phyloP scores from a whole-genome alignment of 2,329 filamentous ascomycete genomes.

The Fusarium brevicatenulatum region DNA sequence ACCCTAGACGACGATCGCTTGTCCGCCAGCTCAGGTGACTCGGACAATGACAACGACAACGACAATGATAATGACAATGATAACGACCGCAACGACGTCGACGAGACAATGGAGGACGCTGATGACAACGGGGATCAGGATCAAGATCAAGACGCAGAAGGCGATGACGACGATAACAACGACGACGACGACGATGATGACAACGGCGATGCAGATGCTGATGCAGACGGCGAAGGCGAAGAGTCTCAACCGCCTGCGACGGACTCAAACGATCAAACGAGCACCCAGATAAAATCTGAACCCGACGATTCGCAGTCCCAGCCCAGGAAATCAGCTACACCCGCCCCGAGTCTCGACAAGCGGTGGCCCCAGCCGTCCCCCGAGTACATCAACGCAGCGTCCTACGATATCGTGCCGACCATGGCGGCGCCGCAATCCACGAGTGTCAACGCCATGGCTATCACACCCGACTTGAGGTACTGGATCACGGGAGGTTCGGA shows the following conservation, averaged over 20 bases:
- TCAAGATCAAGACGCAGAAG: conserved; percentile 47
- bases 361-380: conserved; percentile 72
- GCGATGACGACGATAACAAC: conserved; percentile 45
- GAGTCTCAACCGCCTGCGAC: conserved; percentile 44
- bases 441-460: conserved; percentile 90
- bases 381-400: conserved; percentile 80
- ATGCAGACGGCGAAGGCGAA: conserved; percentile 51
- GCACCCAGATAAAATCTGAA: conserved; percentile 49
- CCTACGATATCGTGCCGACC: conserved; percentile 96
- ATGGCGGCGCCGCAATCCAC: conserved; percentile 97
- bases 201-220: conserved; percentile 52
- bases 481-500: conserved; percentile 95
- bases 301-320: conserved; percentile 34
- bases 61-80: conserved; percentile 64
- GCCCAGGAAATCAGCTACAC: conserved; percentile 45
- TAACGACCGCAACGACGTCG: conserved; percentile 55
- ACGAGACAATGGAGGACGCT: conserved; percentile 67
- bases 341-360: conserved; percentile 35
- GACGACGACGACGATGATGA: conserved; percentile 51
- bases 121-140: conserved; percentile 51
- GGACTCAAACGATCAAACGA: conserved; percentile 49
- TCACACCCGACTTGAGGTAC: conserved; percentile 94
- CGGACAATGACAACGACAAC: conserved; percentile 47
- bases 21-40: conserved; percentile 39
- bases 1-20: conserved; percentile 40